Evolutionary conservation across 768 basidiomycete species (phyloP), one percentile per base, ranked within the genome.

Genomic region (Tricholoma matsutake): DNA sequence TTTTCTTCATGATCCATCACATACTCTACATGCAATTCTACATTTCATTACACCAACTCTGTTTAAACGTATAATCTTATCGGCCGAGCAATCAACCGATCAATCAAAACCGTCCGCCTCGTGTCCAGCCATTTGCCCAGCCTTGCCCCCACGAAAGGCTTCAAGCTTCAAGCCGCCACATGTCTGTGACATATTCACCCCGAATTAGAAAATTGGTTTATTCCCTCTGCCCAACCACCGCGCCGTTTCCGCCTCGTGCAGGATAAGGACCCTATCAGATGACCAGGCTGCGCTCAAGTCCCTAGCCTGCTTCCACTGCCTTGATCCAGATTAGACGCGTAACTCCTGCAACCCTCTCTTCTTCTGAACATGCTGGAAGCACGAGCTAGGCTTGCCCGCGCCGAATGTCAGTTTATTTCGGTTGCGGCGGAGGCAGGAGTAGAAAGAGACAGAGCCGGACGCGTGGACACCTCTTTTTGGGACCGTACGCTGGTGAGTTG

Each of bases 211-310:
- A 18, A 1, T 31, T 31, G n/a, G 6, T 53, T 32, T n/a, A n/a
- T 31, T 53, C 29, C 29, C 31, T 53, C 31, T 53, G 51, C 16
- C 16, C 29, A 31, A 31, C 22, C n/a, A 53, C 29, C 16, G 51
- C 51, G 51, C 29, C 51, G n/a, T n/a, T n/a, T 29, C 31, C 51
- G 25, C 51, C 51, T 53, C 51, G 51, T 53, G 51, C 51, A n/a
- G 28, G 51, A 31, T 32, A 53, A 45, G 29, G 29, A 18, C 11
- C 10, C 16, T 10, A 32, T 53, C 51, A 53, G 51, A 53, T 53
- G 51, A 53, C 31, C 29, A 18, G 29, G 16, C 51, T 53, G n/a
- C 16, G 51, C 29, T 53, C 32, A 18, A 7, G 51, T 53, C 32
- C 51, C 51, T 52, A 32, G 29, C 31, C 20, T 8, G 45, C 25